Conservation (phyloP, 2,329 filamentous ascomycete species). For the Claviceps sp. region DNA sequence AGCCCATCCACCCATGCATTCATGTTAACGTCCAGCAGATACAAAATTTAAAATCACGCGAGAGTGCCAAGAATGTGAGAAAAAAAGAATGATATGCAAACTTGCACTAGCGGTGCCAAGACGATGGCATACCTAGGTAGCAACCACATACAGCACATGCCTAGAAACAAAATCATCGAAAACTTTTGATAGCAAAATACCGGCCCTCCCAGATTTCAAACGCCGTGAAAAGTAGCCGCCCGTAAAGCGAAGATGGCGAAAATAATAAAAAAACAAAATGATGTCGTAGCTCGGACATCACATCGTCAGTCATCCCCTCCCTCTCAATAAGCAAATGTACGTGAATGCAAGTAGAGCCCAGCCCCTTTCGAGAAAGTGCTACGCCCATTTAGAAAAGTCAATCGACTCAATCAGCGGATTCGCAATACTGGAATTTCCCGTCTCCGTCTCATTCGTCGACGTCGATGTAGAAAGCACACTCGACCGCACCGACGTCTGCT, state of each 20-base stretch:
- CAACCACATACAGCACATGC: background rate
- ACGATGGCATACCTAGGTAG: background rate
- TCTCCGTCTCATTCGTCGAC: constrained; percentile 42
- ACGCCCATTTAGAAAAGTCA: constrained; percentile 27
- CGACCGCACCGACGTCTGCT: constrained; percentile 43
- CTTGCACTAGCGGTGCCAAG: background rate
- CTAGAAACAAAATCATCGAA: background rate
- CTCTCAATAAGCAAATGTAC: background rate
- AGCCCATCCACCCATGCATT: background rate
- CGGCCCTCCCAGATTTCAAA: background rate
- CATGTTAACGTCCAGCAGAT: no score
- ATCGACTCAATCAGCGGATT: constrained; percentile 23
- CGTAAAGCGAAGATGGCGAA: background rate
- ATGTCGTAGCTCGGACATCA: background rate
- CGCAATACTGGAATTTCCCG: constrained; percentile 18
- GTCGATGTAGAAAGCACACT: constrained; percentile 41
- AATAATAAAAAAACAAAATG: background rate
- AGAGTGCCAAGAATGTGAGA: background rate
- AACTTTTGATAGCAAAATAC: constrained; percentile 1
- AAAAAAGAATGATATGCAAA: constrained; percentile 1
- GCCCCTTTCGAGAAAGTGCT: background rate
- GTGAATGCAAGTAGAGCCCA: background rate
- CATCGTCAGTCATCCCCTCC: background rate
- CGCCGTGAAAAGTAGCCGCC: background rate
- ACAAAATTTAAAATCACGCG: background rate